Evolutionary conservation across 495 filamentous ascomycete genomes (phyloP).

Genomic region (Astrocystis sublimbata): DNA sequence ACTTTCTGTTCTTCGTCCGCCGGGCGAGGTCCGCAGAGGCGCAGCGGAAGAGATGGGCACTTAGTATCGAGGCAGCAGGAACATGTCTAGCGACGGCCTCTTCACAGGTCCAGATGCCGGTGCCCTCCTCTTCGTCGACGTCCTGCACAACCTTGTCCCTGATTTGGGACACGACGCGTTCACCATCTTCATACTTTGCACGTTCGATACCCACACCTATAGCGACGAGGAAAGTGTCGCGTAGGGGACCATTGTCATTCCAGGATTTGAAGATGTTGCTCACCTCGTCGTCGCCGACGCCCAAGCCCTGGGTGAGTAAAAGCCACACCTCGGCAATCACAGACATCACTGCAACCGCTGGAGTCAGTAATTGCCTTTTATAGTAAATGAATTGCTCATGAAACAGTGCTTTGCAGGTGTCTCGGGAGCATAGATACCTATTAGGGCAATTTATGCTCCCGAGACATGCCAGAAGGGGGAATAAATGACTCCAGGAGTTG

Average conservation of each 20-base stretch:
- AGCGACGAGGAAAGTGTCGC: conserved; percentile 60
- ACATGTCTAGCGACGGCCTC: conserved; percentile 65
- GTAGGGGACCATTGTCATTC: conserved; percentile 60
- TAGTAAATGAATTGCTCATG: too few relatives aligned
- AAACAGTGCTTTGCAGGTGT: too few relatives aligned
- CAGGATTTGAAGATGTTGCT: conserved; percentile 61
- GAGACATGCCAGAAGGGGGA: too few relatives aligned
- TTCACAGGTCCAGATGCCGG: conserved; percentile 63
- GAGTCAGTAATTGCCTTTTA: too few relatives aligned
- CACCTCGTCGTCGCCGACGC: conserved; percentile 63
- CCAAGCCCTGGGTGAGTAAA: conserved; percentile 61
- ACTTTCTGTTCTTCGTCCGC: conserved; percentile 38
- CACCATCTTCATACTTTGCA: conserved; percentile 45
- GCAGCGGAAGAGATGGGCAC: conserved; percentile 65
- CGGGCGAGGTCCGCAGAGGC: conserved; percentile 63
- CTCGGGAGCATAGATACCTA: too few relatives aligned
- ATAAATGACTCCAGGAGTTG: too few relatives aligned
- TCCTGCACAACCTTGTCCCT: conserved; percentile 80
- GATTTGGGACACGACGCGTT: conserved; percentile 63
- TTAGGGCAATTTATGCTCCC: too few relatives aligned
- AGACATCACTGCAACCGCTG: conserved; percentile 58
- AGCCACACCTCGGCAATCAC: conserved; percentile 62
- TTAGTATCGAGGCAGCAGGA: conserved; percentile 63
- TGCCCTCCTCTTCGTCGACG: conserved; percentile 67
- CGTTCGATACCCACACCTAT: conserved; percentile 67